These are phyloP conservation scores for Boletus subcaerulescens DNA, from an alignment of 768 basidiomycete genomes.

Conservation along the genomic window DNA sequence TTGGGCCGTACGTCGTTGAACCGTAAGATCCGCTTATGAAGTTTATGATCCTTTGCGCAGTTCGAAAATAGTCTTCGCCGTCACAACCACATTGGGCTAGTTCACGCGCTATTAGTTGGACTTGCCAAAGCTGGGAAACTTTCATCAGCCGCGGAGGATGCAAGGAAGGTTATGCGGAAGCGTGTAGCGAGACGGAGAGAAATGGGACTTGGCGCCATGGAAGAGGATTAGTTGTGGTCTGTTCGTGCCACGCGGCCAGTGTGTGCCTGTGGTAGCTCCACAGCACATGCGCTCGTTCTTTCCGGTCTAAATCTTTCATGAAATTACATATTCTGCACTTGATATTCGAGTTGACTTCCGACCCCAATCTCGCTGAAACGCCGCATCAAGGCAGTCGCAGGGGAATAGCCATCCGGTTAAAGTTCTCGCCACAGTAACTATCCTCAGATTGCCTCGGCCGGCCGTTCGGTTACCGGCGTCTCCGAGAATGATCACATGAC, in stretches of 20 bases:
- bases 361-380: not conserved
- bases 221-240: conserved; percentile 34
- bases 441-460: no score
- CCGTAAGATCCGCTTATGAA: not conserved
- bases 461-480: no score
- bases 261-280: conserved; percentile 4
- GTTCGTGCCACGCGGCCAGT: conserved; percentile 1
- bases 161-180: conserved; percentile 43
- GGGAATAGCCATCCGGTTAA: conserved; percentile 8
- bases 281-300: not conserved
- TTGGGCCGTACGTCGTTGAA: conserved; percentile 66
- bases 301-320: not conserved
- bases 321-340: conserved; percentile 3
- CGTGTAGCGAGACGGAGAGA: conserved; percentile 40
- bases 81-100: conserved; percentile 84
- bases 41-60: conserved; percentile 37
- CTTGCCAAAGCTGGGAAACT: conserved; percentile 71
- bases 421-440: conserved; percentile 4
- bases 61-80: conserved; percentile 85
- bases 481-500: not conserved
- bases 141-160: conserved; percentile 45
- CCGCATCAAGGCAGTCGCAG: not conserved
- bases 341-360: conserved; percentile 4
- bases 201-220: conserved; percentile 40
- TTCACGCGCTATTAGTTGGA: conserved; percentile 67